phyloP scores from a whole-genome alignment of 2,329 filamentous ascomycete genomes.

The Aspergillus texensis region DNA sequence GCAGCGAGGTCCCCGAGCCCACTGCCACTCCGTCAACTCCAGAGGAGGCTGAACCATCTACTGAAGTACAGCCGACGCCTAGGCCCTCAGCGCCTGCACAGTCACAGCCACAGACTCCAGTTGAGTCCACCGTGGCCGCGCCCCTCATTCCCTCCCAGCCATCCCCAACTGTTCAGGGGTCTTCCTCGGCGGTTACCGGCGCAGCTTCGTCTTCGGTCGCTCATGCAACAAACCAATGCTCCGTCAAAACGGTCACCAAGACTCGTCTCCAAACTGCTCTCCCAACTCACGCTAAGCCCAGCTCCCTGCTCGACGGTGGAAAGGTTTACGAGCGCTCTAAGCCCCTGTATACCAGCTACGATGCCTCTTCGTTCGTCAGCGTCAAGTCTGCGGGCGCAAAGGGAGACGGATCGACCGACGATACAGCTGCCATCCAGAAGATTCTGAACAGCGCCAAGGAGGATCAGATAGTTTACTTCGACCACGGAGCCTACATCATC shows the following conservation, averaged over 20 bases:
- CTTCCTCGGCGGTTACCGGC: constrained; percentile 8
- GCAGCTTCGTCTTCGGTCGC: constrained; percentile 6
- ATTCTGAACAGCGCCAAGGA: constrained; percentile 68
- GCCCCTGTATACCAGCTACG: constrained; percentile 78
- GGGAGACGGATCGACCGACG: constrained; percentile 85
- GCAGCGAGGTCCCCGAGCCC: neutral
- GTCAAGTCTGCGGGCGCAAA: constrained; percentile 81
- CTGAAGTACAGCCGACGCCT: neutral
- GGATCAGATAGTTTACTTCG: constrained; percentile 65
- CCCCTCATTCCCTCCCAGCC: constrained; percentile 5
- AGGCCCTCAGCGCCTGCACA: neutral
- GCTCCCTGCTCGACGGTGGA: constrained; percentile 65
- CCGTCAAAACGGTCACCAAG: constrained; percentile 36
- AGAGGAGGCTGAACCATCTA: neutral
- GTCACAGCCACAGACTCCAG: neutral
- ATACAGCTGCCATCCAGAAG: constrained; percentile 80
- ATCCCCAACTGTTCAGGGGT: neutral
- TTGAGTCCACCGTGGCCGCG: neutral
- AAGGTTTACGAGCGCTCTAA: constrained; percentile 81
- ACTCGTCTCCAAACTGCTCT: constrained; percentile 62
- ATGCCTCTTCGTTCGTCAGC: constrained; percentile 73
- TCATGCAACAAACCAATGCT: constrained; percentile 24
- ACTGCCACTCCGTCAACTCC: neutral
- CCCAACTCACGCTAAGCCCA: constrained; percentile 64
- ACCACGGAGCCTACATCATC: constrained; percentile 66